Conservation (phyloP, 352 stramenopile genomes). For the Globisporangium echinulatum region DNA sequence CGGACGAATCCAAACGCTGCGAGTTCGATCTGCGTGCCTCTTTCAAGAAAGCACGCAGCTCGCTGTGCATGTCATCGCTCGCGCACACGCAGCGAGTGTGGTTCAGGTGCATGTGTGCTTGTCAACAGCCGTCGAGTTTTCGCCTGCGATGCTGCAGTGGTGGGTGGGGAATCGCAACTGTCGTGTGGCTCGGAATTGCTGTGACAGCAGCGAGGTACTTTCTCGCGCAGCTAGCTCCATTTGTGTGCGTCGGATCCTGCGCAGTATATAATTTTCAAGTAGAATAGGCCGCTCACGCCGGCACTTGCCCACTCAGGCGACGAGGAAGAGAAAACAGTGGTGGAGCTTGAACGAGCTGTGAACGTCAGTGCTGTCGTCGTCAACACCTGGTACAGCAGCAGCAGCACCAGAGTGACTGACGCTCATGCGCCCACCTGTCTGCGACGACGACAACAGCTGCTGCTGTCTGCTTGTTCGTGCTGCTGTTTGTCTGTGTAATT, state of each 20-base stretch:
- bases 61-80: no score
- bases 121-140: no score
- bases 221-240: neutral
- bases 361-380: neutral
- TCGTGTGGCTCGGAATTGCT: neutral
- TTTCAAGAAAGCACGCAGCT: no score
- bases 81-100: no score
- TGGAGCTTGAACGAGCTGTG: neutral
- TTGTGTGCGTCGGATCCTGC: neutral
- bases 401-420: neutral
- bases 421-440: neutral
- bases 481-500: neutral
- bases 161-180: neutral
- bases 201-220: neutral
- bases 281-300: neutral
- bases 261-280: neutral
- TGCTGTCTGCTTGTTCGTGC: neutral
- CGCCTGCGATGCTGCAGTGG: neutral
- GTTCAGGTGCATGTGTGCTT: no score
- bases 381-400: neutral
- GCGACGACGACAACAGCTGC: neutral
- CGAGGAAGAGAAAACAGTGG: conserved; percentile 1
- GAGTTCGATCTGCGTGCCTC: no score
- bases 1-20: no score
- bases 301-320: neutral